These are phyloP conservation scores for Cladophialophora carrionii DNA, from an alignment of 2,329 filamentous ascomycete species.

Conservation along the genomic window DNA sequence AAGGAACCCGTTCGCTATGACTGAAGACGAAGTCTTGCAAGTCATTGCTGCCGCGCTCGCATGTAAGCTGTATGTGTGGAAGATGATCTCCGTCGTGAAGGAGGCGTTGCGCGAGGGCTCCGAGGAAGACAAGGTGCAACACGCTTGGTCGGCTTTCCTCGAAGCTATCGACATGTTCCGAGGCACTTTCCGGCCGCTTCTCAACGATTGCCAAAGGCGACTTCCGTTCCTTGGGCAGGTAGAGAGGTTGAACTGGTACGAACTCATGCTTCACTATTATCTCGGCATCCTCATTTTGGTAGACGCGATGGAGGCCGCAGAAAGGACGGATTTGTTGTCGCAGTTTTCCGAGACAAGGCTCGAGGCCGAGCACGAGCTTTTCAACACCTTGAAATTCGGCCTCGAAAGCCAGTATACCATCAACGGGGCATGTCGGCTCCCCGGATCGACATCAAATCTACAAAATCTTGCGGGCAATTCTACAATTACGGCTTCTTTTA, in stretches of 20 bases:
- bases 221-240: constrained; percentile 42
- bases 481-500: constrained; percentile 37
- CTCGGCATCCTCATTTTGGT: constrained; percentile 41
- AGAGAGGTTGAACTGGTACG: constrained; percentile 43
- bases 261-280: constrained; percentile 41
- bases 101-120: constrained; percentile 43
- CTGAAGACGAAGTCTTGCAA: constrained; percentile 40
- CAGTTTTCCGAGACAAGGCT: constrained; percentile 36
- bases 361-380: constrained; percentile 39
- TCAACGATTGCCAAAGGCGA: constrained; percentile 40
- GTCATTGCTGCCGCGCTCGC: constrained; percentile 41
- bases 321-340: constrained; percentile 39
- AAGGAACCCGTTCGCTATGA: constrained; percentile 37
- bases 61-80: constrained; percentile 42
- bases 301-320: constrained; percentile 40
- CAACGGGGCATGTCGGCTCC: constrained; percentile 1
- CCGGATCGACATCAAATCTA: not conserved
- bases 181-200: constrained; percentile 39
- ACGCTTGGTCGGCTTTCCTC: constrained; percentile 38
- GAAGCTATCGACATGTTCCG: constrained; percentile 41
- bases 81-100: constrained; percentile 41
- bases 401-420: constrained; percentile 40
- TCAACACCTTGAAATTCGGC: constrained; percentile 41
- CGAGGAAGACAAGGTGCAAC: constrained; percentile 40
- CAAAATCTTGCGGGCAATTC: not conserved